Evolutionary conservation across 495 filamentous ascomycete genomes (phyloP), one percentile per base, ranked within the genome.

Genomic region (Xylaria castorea): DNA sequence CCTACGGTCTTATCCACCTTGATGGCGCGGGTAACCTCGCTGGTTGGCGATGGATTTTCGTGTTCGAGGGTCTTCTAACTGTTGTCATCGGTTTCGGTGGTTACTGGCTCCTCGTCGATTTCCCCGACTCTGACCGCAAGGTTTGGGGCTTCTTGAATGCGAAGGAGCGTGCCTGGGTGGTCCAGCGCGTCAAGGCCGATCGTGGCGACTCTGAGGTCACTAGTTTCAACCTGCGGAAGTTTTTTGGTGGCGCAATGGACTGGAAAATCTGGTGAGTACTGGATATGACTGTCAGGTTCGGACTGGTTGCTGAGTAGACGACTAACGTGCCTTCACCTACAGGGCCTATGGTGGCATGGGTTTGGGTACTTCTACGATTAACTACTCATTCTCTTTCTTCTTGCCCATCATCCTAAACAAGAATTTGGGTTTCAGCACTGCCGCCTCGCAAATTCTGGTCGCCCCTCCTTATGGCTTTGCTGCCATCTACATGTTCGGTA

Each of bases 301-400:
- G 30, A 1, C 20, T 50, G 18, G 5, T 20, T 27, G 20, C 18
- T 44, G 44, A 55, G 38, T 12, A 25, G n/a, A n/a, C 0, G 22
- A 46, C 68, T 71, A 57, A 71, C 46, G 9, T 32, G 22, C 22
- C 3, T 61, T 50, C 8, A 11, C 18, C 12, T 61, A 1, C 51
- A 79, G 77, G 77, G 85, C 76, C 0, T 91, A 87, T 66, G 87
- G 82, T 8, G 50, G 87, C 75, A 85, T 89, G 44, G 87, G 86
- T 74, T 85, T 87, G 70, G 85, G 81, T 68, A 79, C 83, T 30
- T 88, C 88, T 3, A 89, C 88, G 6, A 82, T 87, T 65, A 85
- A 87, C 40, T 91, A 91, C 73, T 85, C 89, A 12, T 85, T 91
- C 58, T 88, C 88, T 7, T 91, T 89, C 77, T 92, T 92, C 82